These are phyloP conservation scores for Irpex lacteus DNA, from an alignment of 1,284 basidiomycete genomes.

Conservation along the genomic window DNA sequence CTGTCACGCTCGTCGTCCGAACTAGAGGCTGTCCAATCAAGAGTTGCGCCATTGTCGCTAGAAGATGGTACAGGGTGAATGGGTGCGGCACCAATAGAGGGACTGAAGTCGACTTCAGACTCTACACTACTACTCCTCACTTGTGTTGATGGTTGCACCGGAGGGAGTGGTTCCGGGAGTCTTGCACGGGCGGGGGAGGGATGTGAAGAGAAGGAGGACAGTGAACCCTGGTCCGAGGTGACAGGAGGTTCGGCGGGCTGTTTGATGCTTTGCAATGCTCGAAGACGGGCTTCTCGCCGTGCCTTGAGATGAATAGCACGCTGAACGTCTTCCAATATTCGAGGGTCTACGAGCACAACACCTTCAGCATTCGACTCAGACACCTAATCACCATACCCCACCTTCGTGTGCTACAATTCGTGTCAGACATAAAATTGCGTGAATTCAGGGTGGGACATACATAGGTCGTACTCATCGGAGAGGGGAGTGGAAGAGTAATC, in stretches of 20 bases:
- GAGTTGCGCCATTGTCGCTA: conserved; percentile 58
- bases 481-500: conserved; percentile 33
- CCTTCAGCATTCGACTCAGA: not conserved
- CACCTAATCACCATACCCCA: conserved; percentile 27
- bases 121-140: conserved; percentile 23
- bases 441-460: conserved; percentile 40
- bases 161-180: conserved; percentile 11
- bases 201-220: conserved; percentile 35
- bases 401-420: conserved; percentile 59
- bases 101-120: conserved; percentile 68
- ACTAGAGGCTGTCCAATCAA: conserved; percentile 61
- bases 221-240: conserved; percentile 22
- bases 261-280: conserved; percentile 32
- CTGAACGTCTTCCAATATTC: conserved; percentile 72
- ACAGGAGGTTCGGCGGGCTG: conserved; percentile 22
- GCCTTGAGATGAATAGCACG: conserved; percentile 68
- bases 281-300: conserved; percentile 62
- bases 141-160: conserved; percentile 14
- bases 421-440: conserved; percentile 3
- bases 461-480: conserved; percentile 71
- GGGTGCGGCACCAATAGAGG: conserved; percentile 47
- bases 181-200: conserved; percentile 32
- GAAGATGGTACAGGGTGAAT: conserved; percentile 62
- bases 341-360: conserved; percentile 47
- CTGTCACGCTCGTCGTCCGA: conserved; percentile 59